Percentiles rank a stretch among this genome's conserved stretches.
Evolutionary conservation across 208 protist species (phyloP).

Genomic region (Trypanosoma scelopori): DNA sequence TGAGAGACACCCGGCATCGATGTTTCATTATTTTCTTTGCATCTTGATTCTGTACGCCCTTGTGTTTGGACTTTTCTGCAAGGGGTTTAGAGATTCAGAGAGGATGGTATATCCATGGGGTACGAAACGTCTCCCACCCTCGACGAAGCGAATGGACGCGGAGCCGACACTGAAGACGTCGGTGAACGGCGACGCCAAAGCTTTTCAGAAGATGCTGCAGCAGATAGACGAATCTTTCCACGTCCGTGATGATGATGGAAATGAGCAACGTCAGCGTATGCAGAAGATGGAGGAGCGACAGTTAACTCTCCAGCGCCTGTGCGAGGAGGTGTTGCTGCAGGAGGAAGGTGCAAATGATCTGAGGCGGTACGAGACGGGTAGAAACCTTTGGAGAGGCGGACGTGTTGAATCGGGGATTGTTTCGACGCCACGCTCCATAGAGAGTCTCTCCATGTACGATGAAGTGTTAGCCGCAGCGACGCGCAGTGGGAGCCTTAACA

Average conservation of each 20-base stretch:
- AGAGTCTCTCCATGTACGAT: conserved; percentile 4
- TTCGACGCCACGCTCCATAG: conserved; percentile 21
- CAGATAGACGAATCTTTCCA: conserved; percentile 31
- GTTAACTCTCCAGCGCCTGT: conserved; percentile 52
- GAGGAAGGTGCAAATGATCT: conserved; percentile 28
- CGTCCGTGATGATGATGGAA: conserved; percentile 13
- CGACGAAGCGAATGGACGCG: not conserved
- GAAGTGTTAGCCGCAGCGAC: not conserved
- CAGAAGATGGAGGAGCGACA: conserved; percentile 60
- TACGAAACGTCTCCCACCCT: not conserved
- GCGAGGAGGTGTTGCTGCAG: conserved; percentile 55
- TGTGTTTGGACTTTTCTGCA: conserved; percentile 4
- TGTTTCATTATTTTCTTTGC: conserved; percentile 17
- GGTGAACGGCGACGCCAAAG: conserved; percentile 20
- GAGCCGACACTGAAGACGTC: not conserved
- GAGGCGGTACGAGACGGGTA: conserved; percentile 10
- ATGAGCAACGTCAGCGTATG: conserved; percentile 36
- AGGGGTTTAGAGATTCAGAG: not conserved
- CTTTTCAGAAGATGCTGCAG: conserved; percentile 22
- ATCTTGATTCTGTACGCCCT: no score
- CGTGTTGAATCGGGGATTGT: conserved; percentile 19
- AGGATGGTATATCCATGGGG: conserved; percentile 6
- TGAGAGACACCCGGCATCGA: no score
- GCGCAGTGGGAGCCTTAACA: conserved; percentile 7
- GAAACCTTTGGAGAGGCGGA: not conserved